Evolutionary conservation across 1,284 basidiomycete species (phyloP).

Genomic region (Malassezia furfur): DNA sequence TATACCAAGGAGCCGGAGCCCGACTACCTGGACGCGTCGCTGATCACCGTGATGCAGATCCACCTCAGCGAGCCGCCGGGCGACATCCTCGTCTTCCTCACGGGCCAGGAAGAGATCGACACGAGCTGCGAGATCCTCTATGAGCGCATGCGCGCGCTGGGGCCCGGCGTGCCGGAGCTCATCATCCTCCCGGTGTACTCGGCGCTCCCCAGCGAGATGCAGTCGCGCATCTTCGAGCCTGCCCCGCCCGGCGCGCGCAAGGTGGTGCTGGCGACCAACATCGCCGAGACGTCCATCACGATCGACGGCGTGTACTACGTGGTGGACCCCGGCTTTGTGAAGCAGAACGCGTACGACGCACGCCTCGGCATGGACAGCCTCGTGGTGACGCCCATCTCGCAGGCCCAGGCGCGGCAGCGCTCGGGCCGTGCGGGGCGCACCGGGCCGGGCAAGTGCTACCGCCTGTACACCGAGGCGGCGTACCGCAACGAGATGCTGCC

Average conservation of each 20-base stretch:
- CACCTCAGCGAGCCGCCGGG: conserved; percentile 95
- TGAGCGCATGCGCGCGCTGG: conserved; percentile 95
- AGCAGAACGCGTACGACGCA: conserved; percentile 97
- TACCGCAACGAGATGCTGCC: conserved; percentile 98
- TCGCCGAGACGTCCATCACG: conserved; percentile 94
- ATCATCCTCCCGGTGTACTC: conserved; percentile 96
- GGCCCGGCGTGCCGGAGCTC: conserved; percentile 90
- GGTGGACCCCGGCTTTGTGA: conserved; percentile 92
- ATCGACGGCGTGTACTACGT: conserved; percentile 99
- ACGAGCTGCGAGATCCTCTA: conserved; percentile 92
- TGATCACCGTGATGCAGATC: conserved; percentile 99
- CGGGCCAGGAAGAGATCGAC: conserved; percentile 95
- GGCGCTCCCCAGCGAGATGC: conserved; percentile 91
- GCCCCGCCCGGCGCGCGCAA: conserved; percentile 92
- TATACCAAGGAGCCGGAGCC: conserved; percentile 97
- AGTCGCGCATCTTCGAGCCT: conserved; percentile 93
- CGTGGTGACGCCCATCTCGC: conserved; percentile 95
- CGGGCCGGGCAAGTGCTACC: conserved; percentile 95
- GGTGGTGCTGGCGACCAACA: conserved; percentile 96
- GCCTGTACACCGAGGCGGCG: conserved; percentile 92
- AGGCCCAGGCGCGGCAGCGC: conserved; percentile 91
- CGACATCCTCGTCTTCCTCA: conserved; percentile 91
- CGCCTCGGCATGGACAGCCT: conserved; percentile 96
- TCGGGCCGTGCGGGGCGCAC: conserved; percentile 93
- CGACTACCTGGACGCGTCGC: conserved; percentile 95